Conservation (phyloP, 176 grass and related monocot genomes). For the Aechmea fasciata region DNA sequence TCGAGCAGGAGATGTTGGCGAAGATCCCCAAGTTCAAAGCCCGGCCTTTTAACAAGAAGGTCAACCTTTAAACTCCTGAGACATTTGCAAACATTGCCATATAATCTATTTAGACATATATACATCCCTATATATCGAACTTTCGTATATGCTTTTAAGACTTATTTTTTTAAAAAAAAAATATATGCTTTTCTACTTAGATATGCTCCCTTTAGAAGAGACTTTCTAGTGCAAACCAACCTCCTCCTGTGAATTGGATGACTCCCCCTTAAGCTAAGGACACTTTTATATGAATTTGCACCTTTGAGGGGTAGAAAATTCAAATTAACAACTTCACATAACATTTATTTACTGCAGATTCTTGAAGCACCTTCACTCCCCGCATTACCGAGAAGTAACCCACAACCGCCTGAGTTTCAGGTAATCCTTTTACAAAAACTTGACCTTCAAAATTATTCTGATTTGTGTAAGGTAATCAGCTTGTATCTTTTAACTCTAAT, state of each 20-base stretch:
- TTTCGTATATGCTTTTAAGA: too few relatives aligned
- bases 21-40: slow-evolving; percentile 99
- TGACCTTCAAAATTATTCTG: background rate
- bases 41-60: slow-evolving; percentile 84
- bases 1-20: slow-evolving; percentile 90
- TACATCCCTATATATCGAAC: too few relatives aligned
- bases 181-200: too few relatives aligned
- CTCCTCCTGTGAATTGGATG: too few relatives aligned
- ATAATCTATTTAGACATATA: background rate
- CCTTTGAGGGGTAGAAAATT: too few relatives aligned
- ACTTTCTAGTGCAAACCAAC: too few relatives aligned
- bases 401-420: slow-evolving; percentile 58
- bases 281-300: too few relatives aligned
- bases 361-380: slow-evolving; percentile 54
- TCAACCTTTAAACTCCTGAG: slow-evolving; percentile 13
- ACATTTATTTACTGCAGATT: slow-evolving; percentile 47
- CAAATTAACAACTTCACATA: too few relatives aligned
- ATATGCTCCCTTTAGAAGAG: too few relatives aligned
- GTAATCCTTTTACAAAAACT: slow-evolving; percentile 12
- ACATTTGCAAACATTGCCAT: background rate
- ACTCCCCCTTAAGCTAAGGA: too few relatives aligned
- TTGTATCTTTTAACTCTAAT: slow-evolving; percentile 8
- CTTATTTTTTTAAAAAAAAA: too few relatives aligned
- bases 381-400: slow-evolving; percentile 51
- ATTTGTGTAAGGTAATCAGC: background rate